A percentile compares a stretch with the other conserved stretches of the same genome.
These are phyloP conservation scores for Prunus kanzakura DNA, from an alignment of 306 rosid species.

Conservation along the genomic window DNA sequence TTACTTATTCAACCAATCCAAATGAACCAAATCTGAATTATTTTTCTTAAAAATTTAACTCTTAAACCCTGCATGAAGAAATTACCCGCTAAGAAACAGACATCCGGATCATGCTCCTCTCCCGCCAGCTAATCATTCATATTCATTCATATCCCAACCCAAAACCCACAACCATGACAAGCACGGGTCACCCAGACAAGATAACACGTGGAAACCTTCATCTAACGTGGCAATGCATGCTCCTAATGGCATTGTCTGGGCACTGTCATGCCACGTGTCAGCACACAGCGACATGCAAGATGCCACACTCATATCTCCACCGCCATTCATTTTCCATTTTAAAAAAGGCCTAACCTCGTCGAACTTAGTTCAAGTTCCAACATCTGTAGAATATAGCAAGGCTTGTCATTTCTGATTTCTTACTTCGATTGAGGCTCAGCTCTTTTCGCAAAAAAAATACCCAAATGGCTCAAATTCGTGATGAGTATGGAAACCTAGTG, in stretches of 20 bases:
- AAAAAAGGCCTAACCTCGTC: background rate
- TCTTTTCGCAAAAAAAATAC: background rate
- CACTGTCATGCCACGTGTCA: slow-evolving; percentile 24
- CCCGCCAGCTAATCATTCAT: background rate
- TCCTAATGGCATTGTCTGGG: background rate
- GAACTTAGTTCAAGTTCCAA: background rate
- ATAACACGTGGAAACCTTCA: background rate
- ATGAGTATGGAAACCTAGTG: slow-evolving; percentile 60
- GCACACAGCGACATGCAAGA: slow-evolving; percentile 30
- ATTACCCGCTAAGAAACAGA: no score
- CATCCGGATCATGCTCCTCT: background rate
- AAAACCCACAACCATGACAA: background rate
- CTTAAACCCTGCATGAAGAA: no score
- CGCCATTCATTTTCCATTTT: slow-evolving; percentile 21
- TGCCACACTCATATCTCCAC: slow-evolving; percentile 14
- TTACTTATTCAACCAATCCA: no score
- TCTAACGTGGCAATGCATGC: slow-evolving; percentile 39
- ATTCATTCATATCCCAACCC: background rate
- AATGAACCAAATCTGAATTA: no score
- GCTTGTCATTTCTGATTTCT: background rate
- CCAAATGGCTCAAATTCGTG: slow-evolving; percentile 59
- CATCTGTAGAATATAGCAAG: background rate
- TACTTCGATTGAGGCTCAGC: no score
- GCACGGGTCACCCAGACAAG: background rate
- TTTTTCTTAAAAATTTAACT: no score